A percentile compares a stretch with the other conserved stretches of the same genome.
Conservation (phyloP, 2,329 filamentous ascomycete genomes). For the Cordyceps militaris region DNA sequence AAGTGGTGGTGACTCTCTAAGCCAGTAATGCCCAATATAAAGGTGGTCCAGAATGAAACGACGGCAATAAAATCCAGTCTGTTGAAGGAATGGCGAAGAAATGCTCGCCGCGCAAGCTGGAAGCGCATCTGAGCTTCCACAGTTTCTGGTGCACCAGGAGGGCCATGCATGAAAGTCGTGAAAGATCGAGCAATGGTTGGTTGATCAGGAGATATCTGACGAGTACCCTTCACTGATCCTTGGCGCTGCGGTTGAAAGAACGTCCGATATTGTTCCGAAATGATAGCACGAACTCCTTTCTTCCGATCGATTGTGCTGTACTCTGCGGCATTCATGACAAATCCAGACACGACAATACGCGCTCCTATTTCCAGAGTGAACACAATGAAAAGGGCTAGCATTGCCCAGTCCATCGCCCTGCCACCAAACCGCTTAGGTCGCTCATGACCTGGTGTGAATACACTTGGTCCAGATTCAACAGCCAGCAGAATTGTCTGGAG, state of each 20-base stretch:
- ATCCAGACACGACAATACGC: conserved; percentile 85
- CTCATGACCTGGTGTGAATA: conserved; percentile 55
- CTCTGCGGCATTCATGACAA: conserved; percentile 82
- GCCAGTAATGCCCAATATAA: conserved; percentile 62
- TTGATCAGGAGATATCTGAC: conserved; percentile 41
- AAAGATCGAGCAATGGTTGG: conserved; percentile 69
- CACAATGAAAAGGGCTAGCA: conserved; percentile 76
- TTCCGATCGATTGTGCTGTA: conserved; percentile 85
- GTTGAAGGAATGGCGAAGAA: conserved; percentile 92
- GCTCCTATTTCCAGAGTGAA: conserved; percentile 82
- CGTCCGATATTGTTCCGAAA: conserved; percentile 67
- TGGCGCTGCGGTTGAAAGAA: conserved; percentile 79
- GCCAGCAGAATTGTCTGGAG: conserved; percentile 83
- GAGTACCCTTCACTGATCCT: conserved; percentile 52
- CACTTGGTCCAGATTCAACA: conserved; percentile 69
- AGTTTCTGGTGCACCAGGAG: conserved; percentile 50
- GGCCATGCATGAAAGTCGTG: conserved; percentile 67
- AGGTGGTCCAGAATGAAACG: conserved; percentile 90
- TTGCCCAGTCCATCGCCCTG: conserved; percentile 66
- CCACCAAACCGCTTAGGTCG: conserved; percentile 60
- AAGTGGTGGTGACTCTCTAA: conserved; percentile 65
- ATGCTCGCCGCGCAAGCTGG: conserved; percentile 83
- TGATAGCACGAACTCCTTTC: conserved; percentile 63
- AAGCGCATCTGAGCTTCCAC: conserved; percentile 72
- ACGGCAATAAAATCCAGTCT: conserved; percentile 91